These are phyloP conservation scores for Hygrophorus pudorinus DNA, from an alignment of 768 basidiomycete genomes.

Conservation along the genomic window DNA sequence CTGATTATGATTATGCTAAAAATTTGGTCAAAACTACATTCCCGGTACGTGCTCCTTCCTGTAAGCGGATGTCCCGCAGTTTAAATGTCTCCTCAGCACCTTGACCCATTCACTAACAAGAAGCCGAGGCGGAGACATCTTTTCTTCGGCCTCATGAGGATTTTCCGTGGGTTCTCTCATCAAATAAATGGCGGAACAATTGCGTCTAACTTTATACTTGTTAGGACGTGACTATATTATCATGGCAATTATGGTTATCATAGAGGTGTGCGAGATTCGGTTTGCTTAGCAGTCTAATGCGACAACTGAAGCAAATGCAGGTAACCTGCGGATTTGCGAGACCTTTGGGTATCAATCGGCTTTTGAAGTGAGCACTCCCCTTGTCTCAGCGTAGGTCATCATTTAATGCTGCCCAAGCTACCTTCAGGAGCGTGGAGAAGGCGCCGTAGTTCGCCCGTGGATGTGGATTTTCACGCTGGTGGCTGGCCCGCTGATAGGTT, in stretches of 20 bases:
- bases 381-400: not conserved
- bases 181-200: not conserved
- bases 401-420: constrained; percentile 26
- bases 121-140: constrained; percentile 7
- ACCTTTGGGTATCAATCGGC: constrained; percentile 31
- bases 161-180: constrained; percentile 18
- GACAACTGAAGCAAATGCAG: constrained; percentile 1
- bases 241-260: constrained; percentile 18
- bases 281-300: too few species aligned
- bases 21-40: too few species aligned
- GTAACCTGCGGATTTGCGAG: constrained; percentile 21
- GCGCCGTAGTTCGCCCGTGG: constrained; percentile 48
- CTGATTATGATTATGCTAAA: constrained; percentile 36
- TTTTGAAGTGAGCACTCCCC: constrained; percentile 23
- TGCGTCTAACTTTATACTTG: not conserved
- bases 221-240: constrained; percentile 21
- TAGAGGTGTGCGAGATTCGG: not conserved
- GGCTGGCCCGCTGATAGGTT: constrained; percentile 32
- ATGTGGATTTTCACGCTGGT: constrained; percentile 53
- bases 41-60: too few species aligned
- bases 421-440: constrained; percentile 42
- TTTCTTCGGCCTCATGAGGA: constrained; percentile 23
- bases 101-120: constrained; percentile 17
- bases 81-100: too few species aligned
- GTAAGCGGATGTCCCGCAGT: too few species aligned